These are phyloP conservation scores for Lentinus tigrinus DNA, from an alignment of 768 basidiomycete genomes.

Conservation along the genomic window DNA sequence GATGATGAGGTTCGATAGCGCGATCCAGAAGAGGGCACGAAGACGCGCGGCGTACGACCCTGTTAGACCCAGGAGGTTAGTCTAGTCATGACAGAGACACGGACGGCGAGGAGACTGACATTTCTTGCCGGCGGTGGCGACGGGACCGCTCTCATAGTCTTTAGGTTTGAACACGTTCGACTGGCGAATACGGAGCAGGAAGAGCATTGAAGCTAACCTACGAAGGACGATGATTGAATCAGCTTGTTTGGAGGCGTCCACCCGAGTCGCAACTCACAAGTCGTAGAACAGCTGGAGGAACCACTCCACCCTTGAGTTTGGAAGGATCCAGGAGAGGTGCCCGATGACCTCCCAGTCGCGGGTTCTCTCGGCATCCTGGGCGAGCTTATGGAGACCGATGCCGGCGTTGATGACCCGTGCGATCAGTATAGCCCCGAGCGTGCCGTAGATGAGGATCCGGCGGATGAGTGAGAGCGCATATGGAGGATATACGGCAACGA, in stretches of 20 bases:
- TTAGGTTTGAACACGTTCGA: background rate
- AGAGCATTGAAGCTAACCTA: constrained; percentile 26
- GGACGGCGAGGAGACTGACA: background rate
- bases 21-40: constrained; percentile 34
- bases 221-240: background rate
- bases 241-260: too few species aligned
- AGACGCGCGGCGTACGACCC: constrained; percentile 19
- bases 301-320: constrained; percentile 27
- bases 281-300: constrained; percentile 34
- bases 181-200: constrained; percentile 23
- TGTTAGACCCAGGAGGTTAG: background rate
- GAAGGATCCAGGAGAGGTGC: background rate
- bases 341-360: background rate
- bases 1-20: constrained; percentile 38
- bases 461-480: constrained; percentile 8
- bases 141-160: too few species aligned
- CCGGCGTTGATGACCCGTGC: constrained; percentile 27
- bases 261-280: constrained; percentile 23
- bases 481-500: constrained; percentile 36
- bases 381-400: background rate
- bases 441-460: constrained; percentile 12
- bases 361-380: background rate
- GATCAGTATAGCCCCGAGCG: constrained; percentile 29
- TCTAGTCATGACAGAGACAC: too few species aligned
- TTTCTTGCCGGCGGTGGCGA: too few species aligned